phyloP scores from a whole-genome alignment of 1,284 basidiomycete species.

The Trichosporon faecale region DNA sequence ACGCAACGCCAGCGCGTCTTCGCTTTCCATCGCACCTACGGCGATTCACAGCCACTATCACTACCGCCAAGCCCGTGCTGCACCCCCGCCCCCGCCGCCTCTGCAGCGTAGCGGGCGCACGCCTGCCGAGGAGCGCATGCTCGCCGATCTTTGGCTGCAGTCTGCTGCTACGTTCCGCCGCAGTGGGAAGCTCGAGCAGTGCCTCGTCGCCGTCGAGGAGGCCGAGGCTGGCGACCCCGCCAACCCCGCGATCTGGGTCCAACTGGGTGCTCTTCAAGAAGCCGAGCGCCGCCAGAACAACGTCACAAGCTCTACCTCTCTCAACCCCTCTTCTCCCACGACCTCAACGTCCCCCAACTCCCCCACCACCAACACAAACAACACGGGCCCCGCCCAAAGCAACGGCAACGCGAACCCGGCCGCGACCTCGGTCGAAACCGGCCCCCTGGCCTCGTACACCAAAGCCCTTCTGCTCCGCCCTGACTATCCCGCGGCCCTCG shows the following conservation, averaged over 20 bases:
- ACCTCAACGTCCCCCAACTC: too few species aligned
- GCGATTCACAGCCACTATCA: constrained; percentile 74
- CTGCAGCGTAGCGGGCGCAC: constrained; percentile 45
- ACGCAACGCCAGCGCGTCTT: constrained; percentile 25
- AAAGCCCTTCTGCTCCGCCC: constrained; percentile 77
- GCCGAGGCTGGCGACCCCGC: constrained; percentile 84
- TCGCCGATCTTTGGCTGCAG: constrained; percentile 89
- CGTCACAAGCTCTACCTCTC: too few species aligned
- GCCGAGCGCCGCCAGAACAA: not conserved
- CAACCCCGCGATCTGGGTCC: constrained; percentile 89
- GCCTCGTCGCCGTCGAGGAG: constrained; percentile 87
- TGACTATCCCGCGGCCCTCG: constrained; percentile 69
- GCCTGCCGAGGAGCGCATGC: constrained; percentile 65
- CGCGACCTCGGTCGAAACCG: not conserved
- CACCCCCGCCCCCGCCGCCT: constrained; percentile 32
- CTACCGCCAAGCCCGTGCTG: constrained; percentile 12
- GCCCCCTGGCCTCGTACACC: constrained; percentile 66
- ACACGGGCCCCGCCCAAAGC: too few species aligned
- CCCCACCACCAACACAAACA: constrained; percentile 43
- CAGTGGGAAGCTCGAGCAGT: constrained; percentile 82
- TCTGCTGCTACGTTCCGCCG: constrained; percentile 90
- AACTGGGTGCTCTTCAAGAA: constrained; percentile 76
- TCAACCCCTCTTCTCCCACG: too few species aligned
- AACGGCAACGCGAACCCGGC: not conserved
- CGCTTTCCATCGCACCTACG: constrained; percentile 59